Evolutionary conservation across 345 rosid species (phyloP).

Genomic region (Gossypium arboreum): DNA sequence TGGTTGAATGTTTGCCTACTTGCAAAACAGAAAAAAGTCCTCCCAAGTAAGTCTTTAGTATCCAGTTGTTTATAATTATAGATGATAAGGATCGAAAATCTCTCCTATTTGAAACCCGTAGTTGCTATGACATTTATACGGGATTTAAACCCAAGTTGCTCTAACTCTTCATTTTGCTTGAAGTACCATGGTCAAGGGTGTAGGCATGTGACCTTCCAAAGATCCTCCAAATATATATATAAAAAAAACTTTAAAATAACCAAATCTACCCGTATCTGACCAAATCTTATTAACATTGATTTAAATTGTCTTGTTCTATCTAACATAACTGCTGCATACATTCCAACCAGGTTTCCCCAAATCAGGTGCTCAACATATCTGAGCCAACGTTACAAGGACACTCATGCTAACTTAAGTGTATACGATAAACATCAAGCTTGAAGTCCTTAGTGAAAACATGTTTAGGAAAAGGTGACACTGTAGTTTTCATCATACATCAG

Average conservation of each 20-base stretch:
- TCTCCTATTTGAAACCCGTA: too few relatives aligned
- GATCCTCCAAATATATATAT: too few relatives aligned
- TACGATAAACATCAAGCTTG: constrained; percentile 32
- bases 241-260: too few relatives aligned
- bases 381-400: constrained; percentile 64
- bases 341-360: constrained; percentile 48
- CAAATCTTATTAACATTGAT: too few relatives aligned
- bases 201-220: too few relatives aligned
- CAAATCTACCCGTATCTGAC: too few relatives aligned
- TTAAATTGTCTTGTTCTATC: neutral
- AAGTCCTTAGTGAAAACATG: neutral
- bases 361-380: constrained; percentile 62
- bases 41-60: constrained; percentile 59
- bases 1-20: constrained; percentile 91
- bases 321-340: neutral
- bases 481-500: too few relatives aligned
- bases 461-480: neutral
- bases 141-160: too few relatives aligned
- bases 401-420: constrained; percentile 55
- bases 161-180: too few relatives aligned
- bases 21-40: constrained; percentile 67
- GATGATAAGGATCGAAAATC: neutral
- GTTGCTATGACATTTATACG: too few relatives aligned
- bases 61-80: neutral
- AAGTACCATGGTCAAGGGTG: too few relatives aligned